phyloP scores from a whole-genome alignment of 78 protist genomes.

The Dictyostelium citrinum region DNA sequence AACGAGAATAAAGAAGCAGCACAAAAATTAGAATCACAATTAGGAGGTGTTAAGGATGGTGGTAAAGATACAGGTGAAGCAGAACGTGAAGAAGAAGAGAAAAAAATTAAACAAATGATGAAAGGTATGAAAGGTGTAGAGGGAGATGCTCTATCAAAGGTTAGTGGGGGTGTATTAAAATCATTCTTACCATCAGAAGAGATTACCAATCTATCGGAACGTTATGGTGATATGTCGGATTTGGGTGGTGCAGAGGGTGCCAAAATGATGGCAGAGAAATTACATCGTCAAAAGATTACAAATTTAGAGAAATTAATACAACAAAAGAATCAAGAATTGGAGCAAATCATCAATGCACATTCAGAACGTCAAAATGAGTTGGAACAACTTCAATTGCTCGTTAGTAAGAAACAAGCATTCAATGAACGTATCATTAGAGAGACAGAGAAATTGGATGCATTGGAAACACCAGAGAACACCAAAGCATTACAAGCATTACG shows the following conservation, averaged over 20 bases:
- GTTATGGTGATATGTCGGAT: constrained; percentile 15
- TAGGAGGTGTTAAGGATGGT: neutral
- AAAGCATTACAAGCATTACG: constrained; percentile 60
- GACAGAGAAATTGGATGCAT: constrained; percentile 73
- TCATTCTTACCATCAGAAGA: constrained; percentile 54
- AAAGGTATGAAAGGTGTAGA: constrained; percentile 64
- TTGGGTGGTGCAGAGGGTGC: neutral
- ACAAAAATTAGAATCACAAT: constrained; percentile 12
- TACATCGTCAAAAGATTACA: constrained; percentile 49
- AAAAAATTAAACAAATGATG: constrained; percentile 70
- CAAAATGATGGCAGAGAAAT: constrained; percentile 45
- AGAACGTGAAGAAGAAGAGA: constrained; percentile 50
- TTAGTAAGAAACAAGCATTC: constrained; percentile 18
- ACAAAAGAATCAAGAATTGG: constrained; percentile 15
- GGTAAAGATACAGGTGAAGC: neutral
- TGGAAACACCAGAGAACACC: constrained; percentile 83
- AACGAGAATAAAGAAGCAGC: constrained; percentile 34
- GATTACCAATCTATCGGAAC: constrained; percentile 23
- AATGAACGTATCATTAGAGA: constrained; percentile 70
- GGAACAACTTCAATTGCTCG: constrained; percentile 41
- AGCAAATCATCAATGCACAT: neutral
- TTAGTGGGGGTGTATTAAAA: constrained; percentile 71
- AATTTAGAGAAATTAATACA: constrained; percentile 33
- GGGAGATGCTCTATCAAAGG: neutral
- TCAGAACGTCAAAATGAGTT: neutral